Conservation (phyloP, 352 stramenopile species). For the Pythium phragmitis region DNA sequence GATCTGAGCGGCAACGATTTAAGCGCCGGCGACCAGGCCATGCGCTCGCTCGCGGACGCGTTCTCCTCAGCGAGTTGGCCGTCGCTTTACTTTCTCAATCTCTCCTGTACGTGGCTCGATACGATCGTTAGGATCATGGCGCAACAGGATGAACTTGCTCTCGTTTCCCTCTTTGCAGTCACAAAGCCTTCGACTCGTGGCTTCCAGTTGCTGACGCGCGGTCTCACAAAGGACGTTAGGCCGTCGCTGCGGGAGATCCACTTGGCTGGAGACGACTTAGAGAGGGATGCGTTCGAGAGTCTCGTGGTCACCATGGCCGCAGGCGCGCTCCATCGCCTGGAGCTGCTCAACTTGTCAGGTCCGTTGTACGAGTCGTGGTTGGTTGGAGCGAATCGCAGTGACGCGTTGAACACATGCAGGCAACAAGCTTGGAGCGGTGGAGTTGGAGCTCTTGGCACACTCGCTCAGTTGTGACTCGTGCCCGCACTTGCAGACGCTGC, state of each 20-base stretch:
- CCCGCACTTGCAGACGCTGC: constrained; percentile 12
- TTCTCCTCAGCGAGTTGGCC: constrained; percentile 9
- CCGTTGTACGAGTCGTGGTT: background rate
- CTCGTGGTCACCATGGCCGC: constrained; percentile 4
- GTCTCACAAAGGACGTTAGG: background rate
- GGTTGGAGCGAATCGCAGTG: background rate
- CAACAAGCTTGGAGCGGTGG: constrained; percentile 10
- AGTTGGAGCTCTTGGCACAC: constrained; percentile 20
- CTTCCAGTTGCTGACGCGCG: constrained; percentile 12
- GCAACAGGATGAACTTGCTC: background rate
- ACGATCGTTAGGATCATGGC: background rate
- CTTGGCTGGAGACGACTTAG: constrained; percentile 12
- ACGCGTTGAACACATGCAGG: background rate
- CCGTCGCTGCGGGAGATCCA: constrained; percentile 2
- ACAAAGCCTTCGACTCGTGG: constrained; percentile 6
- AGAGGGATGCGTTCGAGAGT: constrained; percentile 13
- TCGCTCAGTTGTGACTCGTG: constrained; percentile 12
- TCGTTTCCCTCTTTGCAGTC: constrained; percentile 5
- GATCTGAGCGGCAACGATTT: constrained; percentile 30
- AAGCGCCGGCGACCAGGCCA: constrained; percentile 4
- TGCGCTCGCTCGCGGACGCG: constrained; percentile 6
- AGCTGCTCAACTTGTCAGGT: constrained; percentile 26
- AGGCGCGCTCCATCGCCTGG: background rate
- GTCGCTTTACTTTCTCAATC: constrained; percentile 21
- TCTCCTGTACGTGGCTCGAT: constrained; percentile 23